Evolutionary conservation across 2,329 filamentous ascomycete species (phyloP), one percentile per base, ranked within the genome.

Genomic region (Ceratocystiopsis brevicomis): DNA sequence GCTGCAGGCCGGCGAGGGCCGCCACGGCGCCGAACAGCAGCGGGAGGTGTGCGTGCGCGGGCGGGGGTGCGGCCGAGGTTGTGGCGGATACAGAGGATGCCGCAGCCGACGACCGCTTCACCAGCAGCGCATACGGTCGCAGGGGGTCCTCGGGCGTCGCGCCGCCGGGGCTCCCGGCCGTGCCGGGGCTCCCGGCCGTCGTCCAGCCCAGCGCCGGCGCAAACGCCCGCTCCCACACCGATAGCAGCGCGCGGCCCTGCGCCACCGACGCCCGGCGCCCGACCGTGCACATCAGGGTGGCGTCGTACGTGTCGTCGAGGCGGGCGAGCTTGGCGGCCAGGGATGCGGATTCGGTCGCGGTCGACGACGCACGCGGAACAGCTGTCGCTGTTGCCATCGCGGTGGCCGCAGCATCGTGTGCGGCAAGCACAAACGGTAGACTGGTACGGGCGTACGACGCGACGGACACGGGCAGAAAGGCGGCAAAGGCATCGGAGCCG

Each of bases 301-400:
- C 82, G 57, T 90, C 84, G 40, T 83, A 73, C 50, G 71, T 66
- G 60, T 90, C 83, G 61, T 88, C 83, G 6, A 88, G 66, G 0
- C 60, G 57, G 11, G 65, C 56, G 6, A 86, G 62, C 3, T 52
- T 46, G 2, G 42, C 19, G 1, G 45, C 32, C 2, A 47, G 25
- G 3, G 45, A 30, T 3, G 16, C 35, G n/a, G 35, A 9, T n/a
- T n/a, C n/a, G n/a, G n/a, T n/a, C n/a, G n/a, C n/a, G n/a, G n/a
- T n/a, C n/a, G n/a, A n/a, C n/a, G n/a, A n/a, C n/a, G n/a, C n/a
- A n/a, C n/a, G n/a, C n/a, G n/a, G n/a, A n/a, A n/a, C 6, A 35
- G n/a, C 14, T 10, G 40, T 10, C 13, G 41, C 15, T 19, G 34
- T 9, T 17, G 21, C 33, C 15, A 12, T n/a, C 17, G 9, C 11